These are phyloP conservation scores for Clonostachys byssicola DNA, from an alignment of 2,329 filamentous ascomycete species.

Conservation along the genomic window DNA sequence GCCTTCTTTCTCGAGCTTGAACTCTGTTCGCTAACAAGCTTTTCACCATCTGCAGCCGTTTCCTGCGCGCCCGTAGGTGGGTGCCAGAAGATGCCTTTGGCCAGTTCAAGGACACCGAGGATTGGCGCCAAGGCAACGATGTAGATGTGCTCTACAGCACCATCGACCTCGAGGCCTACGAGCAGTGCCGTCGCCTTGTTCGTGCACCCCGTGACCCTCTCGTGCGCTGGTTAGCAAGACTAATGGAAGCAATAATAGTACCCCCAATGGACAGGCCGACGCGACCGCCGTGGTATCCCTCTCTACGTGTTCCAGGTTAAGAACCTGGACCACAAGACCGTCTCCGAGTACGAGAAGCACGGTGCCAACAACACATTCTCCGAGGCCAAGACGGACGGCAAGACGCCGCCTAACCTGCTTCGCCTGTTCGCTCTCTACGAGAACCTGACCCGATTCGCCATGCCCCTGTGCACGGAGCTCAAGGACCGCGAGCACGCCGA, in stretches of 20 bases:
- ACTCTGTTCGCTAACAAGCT: neutral
- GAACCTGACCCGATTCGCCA: slow-evolving; percentile 81
- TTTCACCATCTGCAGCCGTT: slow-evolving; percentile 58
- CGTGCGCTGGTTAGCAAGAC: neutral
- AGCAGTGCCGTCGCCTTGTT: slow-evolving; percentile 74
- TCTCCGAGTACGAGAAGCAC: slow-evolving; percentile 69
- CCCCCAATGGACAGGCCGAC: slow-evolving; percentile 89
- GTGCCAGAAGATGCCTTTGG: slow-evolving; percentile 69
- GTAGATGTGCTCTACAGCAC: slow-evolving; percentile 78
- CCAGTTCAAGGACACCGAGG: slow-evolving; percentile 86
- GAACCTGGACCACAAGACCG: slow-evolving; percentile 76
- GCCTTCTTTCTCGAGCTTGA: neutral
- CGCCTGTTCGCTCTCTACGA: slow-evolving; percentile 92
- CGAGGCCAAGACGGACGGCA: slow-evolving; percentile 60
- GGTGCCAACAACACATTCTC: slow-evolving; percentile 39
- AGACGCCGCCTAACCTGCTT: slow-evolving; percentile 70
- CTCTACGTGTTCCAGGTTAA: slow-evolving; percentile 88
- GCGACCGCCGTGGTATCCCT: slow-evolving; percentile 87
- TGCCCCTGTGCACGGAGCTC: slow-evolving; percentile 79
- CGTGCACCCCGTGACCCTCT: slow-evolving; percentile 12
- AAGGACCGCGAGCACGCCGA: slow-evolving; percentile 65
- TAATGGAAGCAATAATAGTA: slow-evolving; percentile 49
- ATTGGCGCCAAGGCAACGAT: slow-evolving; percentile 78
- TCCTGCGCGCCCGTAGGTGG: slow-evolving; percentile 81
- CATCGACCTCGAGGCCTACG: slow-evolving; percentile 81